These are phyloP conservation scores for Tulasnella calospora DNA, from an alignment of 768 basidiomycete species.

Conservation along the genomic window DNA sequence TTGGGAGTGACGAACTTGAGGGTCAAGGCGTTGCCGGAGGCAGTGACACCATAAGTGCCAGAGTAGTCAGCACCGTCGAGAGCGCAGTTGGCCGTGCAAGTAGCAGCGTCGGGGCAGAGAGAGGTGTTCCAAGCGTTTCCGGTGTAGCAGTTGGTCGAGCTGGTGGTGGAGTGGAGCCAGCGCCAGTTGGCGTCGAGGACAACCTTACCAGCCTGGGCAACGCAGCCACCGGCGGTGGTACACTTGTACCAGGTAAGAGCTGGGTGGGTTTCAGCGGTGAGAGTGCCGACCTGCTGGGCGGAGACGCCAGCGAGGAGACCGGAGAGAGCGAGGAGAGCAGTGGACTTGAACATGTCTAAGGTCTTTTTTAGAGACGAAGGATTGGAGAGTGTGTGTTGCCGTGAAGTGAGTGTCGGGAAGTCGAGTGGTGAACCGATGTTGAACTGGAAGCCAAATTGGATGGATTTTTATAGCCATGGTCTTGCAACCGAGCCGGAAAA, in stretches of 20 bases:
- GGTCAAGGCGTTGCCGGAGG: constrained; percentile 25
- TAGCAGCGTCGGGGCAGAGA: constrained; percentile 47
- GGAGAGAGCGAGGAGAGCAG: constrained; percentile 24
- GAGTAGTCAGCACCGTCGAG: constrained; percentile 35
- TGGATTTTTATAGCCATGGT: not conserved
- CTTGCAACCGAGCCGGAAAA: not conserved
- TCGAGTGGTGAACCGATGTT: constrained; percentile 2
- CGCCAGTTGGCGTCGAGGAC: constrained; percentile 29
- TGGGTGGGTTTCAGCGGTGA: constrained; percentile 49
- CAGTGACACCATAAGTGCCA: constrained; percentile 28
- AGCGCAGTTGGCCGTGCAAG: constrained; percentile 45
- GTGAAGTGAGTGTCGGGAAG: not conserved
- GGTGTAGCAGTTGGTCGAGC: constrained; percentile 45
- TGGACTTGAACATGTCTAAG: not conserved
- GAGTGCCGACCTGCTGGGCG: constrained; percentile 48
- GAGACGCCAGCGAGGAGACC: constrained; percentile 22
- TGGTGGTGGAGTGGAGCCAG: constrained; percentile 38
- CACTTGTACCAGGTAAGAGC: constrained; percentile 46
- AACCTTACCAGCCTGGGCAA: not conserved
- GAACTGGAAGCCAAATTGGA: not conserved
- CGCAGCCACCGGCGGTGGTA: constrained; percentile 37
- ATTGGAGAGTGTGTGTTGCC: not conserved
- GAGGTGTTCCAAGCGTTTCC: constrained; percentile 53
- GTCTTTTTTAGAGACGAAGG: not conserved
- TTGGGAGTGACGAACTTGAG: constrained; percentile 27